phyloP scores from a whole-genome alignment of 176 grass and related monocot genomes.

The Ampelocalamus luodianensis region DNA sequence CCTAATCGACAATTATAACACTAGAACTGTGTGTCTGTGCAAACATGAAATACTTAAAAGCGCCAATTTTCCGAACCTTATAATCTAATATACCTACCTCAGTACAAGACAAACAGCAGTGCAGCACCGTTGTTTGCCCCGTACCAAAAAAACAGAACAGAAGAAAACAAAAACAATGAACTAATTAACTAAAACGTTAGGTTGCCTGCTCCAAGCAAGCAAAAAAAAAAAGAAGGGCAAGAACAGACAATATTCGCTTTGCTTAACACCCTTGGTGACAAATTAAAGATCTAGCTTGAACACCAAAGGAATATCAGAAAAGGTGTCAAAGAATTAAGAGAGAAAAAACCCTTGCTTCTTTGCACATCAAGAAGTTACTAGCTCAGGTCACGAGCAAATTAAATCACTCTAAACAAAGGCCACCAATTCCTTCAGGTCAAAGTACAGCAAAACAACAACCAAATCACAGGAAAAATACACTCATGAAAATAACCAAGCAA shows the following conservation, averaged over 20 bases:
- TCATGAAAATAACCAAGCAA: too few relatives aligned
- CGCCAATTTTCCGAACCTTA: too few relatives aligned
- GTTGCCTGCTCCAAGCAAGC: background rate
- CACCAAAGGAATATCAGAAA: background rate
- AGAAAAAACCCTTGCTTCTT: background rate
- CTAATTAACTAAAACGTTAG: background rate
- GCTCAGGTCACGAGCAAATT: constrained; percentile 18
- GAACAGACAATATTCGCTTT: too few relatives aligned
- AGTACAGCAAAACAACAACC: background rate
- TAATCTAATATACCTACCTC: too few relatives aligned
- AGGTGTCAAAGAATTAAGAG: background rate
- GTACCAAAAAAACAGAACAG: background rate
- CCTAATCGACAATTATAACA: background rate
- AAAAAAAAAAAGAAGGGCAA: background rate
- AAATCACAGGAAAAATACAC: background rate
- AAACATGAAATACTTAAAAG: too few relatives aligned
- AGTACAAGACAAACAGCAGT: too few relatives aligned
- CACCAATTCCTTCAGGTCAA: background rate
- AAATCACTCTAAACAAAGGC: background rate
- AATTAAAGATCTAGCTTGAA: constrained; percentile 9
- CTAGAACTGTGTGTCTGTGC: background rate
- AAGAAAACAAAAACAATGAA: constrained; percentile 14
- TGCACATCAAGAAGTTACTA: background rate
- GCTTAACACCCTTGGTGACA: background rate
- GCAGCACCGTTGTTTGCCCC: too few relatives aligned